These are phyloP conservation scores for Solanum appendiculatum DNA, from an alignment of 257 asterid genomes.

Conservation along the genomic window DNA sequence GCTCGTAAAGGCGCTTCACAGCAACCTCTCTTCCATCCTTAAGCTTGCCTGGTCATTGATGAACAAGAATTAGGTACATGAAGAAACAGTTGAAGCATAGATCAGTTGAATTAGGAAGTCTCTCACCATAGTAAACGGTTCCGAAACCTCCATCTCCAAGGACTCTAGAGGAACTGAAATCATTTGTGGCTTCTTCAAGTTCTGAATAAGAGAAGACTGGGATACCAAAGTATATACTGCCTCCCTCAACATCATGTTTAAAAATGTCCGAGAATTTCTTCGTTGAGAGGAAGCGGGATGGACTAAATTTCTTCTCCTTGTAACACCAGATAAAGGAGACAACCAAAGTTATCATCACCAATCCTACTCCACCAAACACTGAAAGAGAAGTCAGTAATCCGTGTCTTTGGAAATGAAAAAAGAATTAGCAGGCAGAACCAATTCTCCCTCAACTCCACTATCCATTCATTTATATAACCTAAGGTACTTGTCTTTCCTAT, in stretches of 20 bases:
- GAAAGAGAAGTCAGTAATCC: not conserved
- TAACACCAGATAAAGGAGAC: not conserved
- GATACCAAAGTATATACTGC: not conserved
- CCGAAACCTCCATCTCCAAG: slow-evolving; percentile 3
- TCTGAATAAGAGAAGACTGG: not conserved
- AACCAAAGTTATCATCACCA: not conserved
- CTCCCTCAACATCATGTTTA: not conserved
- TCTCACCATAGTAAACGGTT: not conserved
- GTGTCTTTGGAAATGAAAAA: no score
- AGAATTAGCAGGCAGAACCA: no score
- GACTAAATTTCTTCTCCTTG: not conserved
- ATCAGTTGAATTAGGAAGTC: not conserved
- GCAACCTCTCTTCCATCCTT: not conserved
- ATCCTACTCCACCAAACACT: not conserved
- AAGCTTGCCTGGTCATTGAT: not conserved
- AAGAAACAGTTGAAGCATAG: not conserved
- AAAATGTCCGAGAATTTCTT: not conserved
- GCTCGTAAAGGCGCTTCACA: not conserved
- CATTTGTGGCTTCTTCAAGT: not conserved
- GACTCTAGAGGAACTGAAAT: not conserved
- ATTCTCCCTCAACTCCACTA: not conserved
- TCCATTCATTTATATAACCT: not conserved
- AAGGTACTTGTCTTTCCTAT: not conserved
- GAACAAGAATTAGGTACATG: not conserved
- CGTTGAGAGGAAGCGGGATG: not conserved